A percentile compares a stretch with the other conserved stretches of the same genome.
Conservation (phyloP, 495 filamentous ascomycete species). For the Cercophora samala region DNA sequence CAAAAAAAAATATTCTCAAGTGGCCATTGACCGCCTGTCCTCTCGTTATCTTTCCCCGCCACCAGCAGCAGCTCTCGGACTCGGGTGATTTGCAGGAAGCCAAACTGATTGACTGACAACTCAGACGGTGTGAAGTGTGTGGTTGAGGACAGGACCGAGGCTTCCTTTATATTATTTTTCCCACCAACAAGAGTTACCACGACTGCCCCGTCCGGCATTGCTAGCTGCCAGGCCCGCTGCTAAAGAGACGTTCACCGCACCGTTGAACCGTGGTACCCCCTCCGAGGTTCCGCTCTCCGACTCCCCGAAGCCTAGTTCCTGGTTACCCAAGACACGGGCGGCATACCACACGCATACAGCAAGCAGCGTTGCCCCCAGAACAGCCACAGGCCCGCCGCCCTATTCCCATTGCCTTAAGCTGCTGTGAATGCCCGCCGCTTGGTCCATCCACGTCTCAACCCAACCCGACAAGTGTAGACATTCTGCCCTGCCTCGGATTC, state of each 20-base stretch:
- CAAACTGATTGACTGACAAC: not conserved
- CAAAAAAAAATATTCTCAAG: not conserved
- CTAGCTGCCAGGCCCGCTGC: not conserved
- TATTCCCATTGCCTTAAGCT: not conserved
- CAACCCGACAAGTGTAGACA: not conserved
- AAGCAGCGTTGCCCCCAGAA: not conserved
- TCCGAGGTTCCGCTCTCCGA: not conserved
- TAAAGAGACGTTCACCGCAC: not conserved
- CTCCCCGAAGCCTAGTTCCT: not conserved
- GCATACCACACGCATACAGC: not conserved
- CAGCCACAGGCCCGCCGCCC: not conserved
- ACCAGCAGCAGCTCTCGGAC: not conserved
- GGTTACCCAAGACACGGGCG: not conserved
- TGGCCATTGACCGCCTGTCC: not conserved
- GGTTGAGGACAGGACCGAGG: not conserved
- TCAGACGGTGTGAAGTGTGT: too few relatives aligned
- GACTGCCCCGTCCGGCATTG: not conserved
- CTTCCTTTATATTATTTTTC: not conserved
- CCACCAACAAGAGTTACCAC: not conserved
- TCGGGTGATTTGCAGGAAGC: not conserved
- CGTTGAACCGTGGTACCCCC: not conserved
- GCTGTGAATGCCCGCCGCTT: not conserved
- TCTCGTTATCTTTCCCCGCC: not conserved
- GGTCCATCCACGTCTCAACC: not conserved
- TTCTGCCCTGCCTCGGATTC: conserved; percentile 4